A percentile compares a stretch with the other conserved stretches of the same genome.
Conservation (phyloP, 2,329 filamentous ascomycete genomes). For the Fusarium sp. region DNA sequence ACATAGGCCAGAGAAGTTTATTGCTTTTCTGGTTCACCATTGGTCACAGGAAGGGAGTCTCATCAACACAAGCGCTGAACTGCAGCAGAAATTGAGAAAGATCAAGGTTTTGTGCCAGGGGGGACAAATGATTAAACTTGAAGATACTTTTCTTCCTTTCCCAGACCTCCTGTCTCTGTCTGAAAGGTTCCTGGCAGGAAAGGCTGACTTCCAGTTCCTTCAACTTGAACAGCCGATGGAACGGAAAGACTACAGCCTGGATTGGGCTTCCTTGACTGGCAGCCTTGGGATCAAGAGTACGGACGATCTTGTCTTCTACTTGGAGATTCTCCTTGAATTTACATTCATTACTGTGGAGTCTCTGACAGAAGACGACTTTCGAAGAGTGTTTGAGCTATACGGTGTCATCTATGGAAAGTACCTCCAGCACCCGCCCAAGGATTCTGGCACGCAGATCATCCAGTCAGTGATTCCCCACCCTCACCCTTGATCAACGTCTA, state of each 20-base stretch:
- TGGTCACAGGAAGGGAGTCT: background rate
- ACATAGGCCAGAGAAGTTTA: background rate
- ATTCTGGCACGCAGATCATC: too few relatives aligned
- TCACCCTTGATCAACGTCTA: too few relatives aligned
- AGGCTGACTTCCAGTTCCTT: background rate
- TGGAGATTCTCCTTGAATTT: background rate
- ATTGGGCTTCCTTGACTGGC: background rate
- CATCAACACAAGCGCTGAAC: background rate
- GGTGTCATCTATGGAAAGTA: too few relatives aligned
- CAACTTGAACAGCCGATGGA: background rate
- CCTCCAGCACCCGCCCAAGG: too few relatives aligned
- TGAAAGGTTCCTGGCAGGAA: background rate
- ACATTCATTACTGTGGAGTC: background rate
- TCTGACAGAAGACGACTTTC: background rate
- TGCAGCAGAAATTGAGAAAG: background rate
- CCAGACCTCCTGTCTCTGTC: background rate
- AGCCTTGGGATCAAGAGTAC: background rate
- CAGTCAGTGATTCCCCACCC: too few relatives aligned
- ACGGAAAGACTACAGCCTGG: background rate
- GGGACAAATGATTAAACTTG: background rate
- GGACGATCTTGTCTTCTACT: background rate
- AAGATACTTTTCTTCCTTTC: background rate
- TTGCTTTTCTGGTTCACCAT: background rate
- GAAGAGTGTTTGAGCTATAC: too few relatives aligned
- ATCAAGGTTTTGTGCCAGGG: background rate